A percentile compares a stretch with the other conserved stretches of the same genome.
Evolutionary conservation across 176 grass and related monocot species (phyloP).

Genomic region (Saccharum spontaneum): DNA sequence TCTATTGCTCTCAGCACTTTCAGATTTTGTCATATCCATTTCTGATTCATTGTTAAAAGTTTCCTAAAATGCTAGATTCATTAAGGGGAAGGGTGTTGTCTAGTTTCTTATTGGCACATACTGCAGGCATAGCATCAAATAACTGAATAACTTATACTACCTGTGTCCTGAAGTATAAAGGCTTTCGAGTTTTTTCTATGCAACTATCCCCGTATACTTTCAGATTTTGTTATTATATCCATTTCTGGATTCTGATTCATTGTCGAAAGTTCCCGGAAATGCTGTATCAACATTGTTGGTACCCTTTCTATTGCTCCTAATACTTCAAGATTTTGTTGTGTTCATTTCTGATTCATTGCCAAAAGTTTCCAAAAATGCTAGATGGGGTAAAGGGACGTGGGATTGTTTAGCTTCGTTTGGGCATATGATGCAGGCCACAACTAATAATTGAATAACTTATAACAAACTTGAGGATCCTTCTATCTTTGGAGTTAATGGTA

Average conservation of each 20-base stretch:
- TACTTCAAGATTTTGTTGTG: background rate
- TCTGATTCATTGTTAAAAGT: background rate
- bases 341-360: background rate
- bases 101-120: background rate
- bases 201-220: background rate
- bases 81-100: background rate
- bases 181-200: background rate
- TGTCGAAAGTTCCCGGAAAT: background rate
- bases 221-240: background rate
- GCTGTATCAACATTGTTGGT: background rate
- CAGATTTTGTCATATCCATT: background rate
- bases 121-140: background rate
- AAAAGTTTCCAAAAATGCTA: background rate
- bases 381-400: background rate
- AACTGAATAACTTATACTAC: background rate
- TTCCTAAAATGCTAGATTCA: background rate
- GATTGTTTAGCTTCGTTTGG: background rate
- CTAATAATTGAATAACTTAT: background rate
- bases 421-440: too few relatives aligned
- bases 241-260: background rate
- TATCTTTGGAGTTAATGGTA: background rate
- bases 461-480: background rate
- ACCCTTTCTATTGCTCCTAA: background rate
- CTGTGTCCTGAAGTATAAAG: background rate
- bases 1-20: background rate